A percentile compares a stretch with the other conserved stretches of the same genome.
Evolutionary conservation across 805 yeast species (phyloP).

Genomic region (Maudiozyma barnettii): DNA sequence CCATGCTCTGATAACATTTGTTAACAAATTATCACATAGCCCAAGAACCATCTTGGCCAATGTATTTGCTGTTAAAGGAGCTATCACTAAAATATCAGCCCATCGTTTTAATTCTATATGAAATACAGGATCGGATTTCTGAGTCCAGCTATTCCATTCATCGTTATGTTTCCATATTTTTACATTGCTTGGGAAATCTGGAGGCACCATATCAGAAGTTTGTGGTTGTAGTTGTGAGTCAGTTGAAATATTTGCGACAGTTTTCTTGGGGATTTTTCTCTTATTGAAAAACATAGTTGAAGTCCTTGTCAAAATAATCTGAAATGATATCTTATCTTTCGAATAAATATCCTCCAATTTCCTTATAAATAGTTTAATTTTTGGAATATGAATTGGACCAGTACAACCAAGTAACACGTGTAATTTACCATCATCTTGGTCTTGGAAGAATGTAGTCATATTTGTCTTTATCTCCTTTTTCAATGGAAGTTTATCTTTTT

Average conservation of each 20-base stretch:
- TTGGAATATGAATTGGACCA: conserved; percentile 78
- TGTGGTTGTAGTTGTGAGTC: too few species aligned
- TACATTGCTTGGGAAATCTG: conserved; percentile 54
- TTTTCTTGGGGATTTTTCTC: conserved; percentile 13
- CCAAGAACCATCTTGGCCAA: conserved; percentile 84
- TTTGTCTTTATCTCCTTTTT: conserved; percentile 10
- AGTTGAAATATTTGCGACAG: too few species aligned
- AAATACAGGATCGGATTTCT: conserved; percentile 79
- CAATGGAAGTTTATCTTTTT: neutral
- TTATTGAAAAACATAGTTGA: conserved; percentile 60
- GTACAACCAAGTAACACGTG: conserved; percentile 83
- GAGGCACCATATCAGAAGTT: conserved; percentile 27
- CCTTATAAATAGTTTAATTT: conserved; percentile 68
- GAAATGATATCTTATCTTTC: conserved; percentile 64
- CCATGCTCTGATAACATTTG: conserved; percentile 92
- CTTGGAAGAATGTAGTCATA: neutral
- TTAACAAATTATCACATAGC: conserved; percentile 81
- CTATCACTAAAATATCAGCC: conserved; percentile 89
- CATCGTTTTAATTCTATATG: conserved; percentile 92
- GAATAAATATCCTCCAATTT: conserved; percentile 78
- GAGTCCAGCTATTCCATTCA: conserved; percentile 87
- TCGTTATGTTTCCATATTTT: conserved; percentile 89
- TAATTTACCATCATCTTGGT: conserved; percentile 72
- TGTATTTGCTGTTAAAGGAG: conserved; percentile 93
- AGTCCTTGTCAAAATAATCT: conserved; percentile 72